phyloP scores from a whole-genome alignment of 352 stramenopile species.

The Phytopythium ostracodes region DNA sequence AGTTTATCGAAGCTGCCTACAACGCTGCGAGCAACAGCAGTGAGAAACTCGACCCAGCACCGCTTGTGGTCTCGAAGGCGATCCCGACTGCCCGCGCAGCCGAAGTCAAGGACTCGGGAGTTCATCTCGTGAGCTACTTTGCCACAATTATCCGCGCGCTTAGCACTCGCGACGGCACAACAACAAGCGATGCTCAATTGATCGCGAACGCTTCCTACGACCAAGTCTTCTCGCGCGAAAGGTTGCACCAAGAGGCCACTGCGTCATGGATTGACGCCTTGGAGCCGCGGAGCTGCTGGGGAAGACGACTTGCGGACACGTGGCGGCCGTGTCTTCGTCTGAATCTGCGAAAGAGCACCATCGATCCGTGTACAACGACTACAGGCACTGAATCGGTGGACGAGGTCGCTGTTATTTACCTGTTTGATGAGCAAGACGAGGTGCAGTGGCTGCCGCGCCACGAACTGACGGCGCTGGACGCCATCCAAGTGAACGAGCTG shows the following conservation, averaged over 20 bases:
- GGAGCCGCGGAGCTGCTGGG: not conserved
- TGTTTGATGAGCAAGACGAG: not conserved
- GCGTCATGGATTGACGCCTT: not conserved
- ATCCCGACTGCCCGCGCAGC: not conserved
- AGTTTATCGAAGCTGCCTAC: not conserved
- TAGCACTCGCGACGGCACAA: not conserved
- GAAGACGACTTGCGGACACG: not conserved
- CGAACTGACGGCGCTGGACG: not conserved
- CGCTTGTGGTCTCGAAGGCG: not conserved
- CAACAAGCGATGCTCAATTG: not conserved
- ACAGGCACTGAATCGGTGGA: not conserved
- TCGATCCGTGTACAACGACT: not conserved
- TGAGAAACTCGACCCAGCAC: not conserved
- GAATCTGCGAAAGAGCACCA: not conserved
- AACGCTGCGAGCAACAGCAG: too few species aligned
- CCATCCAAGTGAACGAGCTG: not conserved
- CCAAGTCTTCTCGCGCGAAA: not conserved
- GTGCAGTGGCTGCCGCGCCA: constrained; percentile 1
- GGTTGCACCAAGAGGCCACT: not conserved
- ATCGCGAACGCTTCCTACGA: not conserved
- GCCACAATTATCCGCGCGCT: not conserved
- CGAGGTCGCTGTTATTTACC: not conserved
- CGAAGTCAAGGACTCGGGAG: not conserved
- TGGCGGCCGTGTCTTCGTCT: not conserved
- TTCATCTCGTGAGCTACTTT: constrained; percentile 1